These are phyloP conservation scores for Marchantia polymorpha DNA, from an alignment of 225 moss, liverwort and hornwort species.

Conservation along the genomic window DNA sequence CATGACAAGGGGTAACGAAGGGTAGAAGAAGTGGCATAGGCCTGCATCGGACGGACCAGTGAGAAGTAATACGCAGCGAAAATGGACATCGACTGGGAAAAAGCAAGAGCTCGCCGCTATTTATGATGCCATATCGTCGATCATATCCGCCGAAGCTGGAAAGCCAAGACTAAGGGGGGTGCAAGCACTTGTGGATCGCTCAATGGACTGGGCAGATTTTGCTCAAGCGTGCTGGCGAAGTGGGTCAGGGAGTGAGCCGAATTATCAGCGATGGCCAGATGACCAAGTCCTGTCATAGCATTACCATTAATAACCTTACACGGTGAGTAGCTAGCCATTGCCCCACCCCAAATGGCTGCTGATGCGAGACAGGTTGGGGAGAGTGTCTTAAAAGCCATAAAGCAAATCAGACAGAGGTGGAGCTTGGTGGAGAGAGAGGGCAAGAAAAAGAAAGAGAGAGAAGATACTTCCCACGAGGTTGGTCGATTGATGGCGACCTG, in stretches of 20 bases:
- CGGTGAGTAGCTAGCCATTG: not conserved
- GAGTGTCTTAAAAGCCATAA: not conserved
- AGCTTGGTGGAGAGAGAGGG: not conserved
- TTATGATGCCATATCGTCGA: not conserved
- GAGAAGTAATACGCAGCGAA: not conserved
- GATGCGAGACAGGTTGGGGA: not conserved
- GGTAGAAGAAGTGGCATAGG: not conserved
- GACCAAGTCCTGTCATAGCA: not conserved
- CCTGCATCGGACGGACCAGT: not conserved
- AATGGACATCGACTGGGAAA: not conserved
- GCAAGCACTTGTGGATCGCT: not conserved
- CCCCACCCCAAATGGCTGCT: slow-evolving; percentile 1
- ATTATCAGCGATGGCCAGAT: not conserved
- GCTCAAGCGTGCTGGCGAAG: slow-evolving; percentile 1
- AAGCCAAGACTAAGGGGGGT: not conserved
- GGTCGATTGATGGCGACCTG: not conserved
- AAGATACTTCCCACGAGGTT: slow-evolving; percentile 1
- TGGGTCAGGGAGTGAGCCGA: slow-evolving; percentile 1
- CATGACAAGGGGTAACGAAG: not conserved
- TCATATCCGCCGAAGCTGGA: not conserved
- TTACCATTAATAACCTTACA: not conserved
- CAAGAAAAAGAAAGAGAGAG: not conserved
- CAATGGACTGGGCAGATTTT: not conserved
- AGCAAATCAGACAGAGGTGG: not conserved
- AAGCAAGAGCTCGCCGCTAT: not conserved